phyloP scores from a whole-genome alignment of 2,329 filamentous ascomycete genomes.

The Aspergillus felis region DNA sequence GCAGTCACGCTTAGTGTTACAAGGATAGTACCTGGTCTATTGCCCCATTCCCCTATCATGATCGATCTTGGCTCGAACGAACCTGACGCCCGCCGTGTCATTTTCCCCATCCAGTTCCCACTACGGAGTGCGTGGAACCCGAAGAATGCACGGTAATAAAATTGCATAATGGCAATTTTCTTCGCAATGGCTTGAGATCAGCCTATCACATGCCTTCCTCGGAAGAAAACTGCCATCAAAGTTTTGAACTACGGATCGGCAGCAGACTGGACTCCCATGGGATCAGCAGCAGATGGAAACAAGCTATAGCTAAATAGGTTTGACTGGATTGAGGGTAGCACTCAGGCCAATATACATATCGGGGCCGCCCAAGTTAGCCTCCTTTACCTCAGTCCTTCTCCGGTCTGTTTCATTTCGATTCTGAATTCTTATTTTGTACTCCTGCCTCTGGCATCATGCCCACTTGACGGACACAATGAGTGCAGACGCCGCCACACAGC shows the following conservation, averaged over 20 bases:
- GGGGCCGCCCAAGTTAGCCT: background rate
- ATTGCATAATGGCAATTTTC: too few relatives aligned
- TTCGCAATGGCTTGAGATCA: background rate
- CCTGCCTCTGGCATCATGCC: slow-evolving; percentile 3
- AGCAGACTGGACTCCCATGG: background rate
- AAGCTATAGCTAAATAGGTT: background rate
- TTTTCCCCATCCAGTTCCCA: too few relatives aligned
- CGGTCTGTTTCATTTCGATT: background rate
- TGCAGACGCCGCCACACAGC: slow-evolving; percentile 11
- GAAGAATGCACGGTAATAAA: too few relatives aligned
- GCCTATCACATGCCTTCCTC: background rate
- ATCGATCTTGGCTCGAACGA: background rate
- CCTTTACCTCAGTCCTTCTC: background rate
- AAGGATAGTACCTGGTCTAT: background rate
- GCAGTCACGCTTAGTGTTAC: background rate
- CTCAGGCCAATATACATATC: background rate
- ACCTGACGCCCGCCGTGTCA: background rate
- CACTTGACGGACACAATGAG: slow-evolving; percentile 15
- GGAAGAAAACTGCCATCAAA: background rate
- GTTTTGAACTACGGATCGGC: background rate
- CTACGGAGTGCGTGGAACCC: too few relatives aligned
- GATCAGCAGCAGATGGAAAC: background rate
- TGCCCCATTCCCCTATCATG: background rate
- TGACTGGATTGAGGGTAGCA: background rate
- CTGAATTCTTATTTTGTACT: background rate